Evolutionary conservation across 805 yeast species (phyloP).

Genomic region (Ogataea zsoltii): DNA sequence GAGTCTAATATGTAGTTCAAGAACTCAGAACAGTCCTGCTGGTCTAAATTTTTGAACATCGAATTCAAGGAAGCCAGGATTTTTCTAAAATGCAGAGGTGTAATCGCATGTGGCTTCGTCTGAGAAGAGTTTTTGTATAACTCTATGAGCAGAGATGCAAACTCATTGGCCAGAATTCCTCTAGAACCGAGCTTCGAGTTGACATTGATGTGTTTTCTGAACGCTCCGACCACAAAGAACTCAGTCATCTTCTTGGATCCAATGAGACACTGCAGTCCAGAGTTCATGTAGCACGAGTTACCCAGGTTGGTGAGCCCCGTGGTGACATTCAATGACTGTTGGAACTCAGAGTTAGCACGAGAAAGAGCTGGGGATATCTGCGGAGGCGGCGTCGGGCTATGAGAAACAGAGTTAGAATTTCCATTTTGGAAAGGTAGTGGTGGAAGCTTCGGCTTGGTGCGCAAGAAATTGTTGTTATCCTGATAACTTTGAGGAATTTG

Average conservation of each 20-base stretch:
- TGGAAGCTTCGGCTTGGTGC: conserved; percentile 14
- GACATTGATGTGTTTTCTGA: conserved; percentile 67
- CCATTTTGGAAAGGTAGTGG: conserved; percentile 4
- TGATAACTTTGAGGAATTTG: conserved; percentile 7
- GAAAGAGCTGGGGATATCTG: conserved; percentile 3
- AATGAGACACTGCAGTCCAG: conserved; percentile 80
- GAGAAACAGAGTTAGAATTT: not conserved
- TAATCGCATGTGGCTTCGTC: conserved; percentile 37
- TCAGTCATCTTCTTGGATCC: conserved; percentile 67
- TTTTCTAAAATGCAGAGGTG: conserved; percentile 66
- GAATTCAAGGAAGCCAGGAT: conserved; percentile 66
- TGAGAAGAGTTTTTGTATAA: conserved; percentile 46
- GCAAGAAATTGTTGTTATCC: conserved; percentile 8
- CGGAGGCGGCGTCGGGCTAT: conserved; percentile 11
- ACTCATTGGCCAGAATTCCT: conserved; percentile 72
- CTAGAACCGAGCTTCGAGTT: conserved; percentile 76
- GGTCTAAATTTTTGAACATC: conserved; percentile 66
- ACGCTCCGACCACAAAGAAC: conserved; percentile 62
- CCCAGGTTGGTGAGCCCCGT: conserved; percentile 83
- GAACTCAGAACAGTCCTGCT: conserved; percentile 87
- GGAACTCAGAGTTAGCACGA: conserved; percentile 15
- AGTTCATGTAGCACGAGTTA: conserved; percentile 92
- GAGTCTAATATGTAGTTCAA: conserved; percentile 72
- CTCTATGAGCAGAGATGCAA: conserved; percentile 57
- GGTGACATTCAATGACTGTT: conserved; percentile 40